These are phyloP conservation scores for Xerocomus brunneocitrinus DNA, from an alignment of 768 basidiomycete genomes.

Conservation along the genomic window DNA sequence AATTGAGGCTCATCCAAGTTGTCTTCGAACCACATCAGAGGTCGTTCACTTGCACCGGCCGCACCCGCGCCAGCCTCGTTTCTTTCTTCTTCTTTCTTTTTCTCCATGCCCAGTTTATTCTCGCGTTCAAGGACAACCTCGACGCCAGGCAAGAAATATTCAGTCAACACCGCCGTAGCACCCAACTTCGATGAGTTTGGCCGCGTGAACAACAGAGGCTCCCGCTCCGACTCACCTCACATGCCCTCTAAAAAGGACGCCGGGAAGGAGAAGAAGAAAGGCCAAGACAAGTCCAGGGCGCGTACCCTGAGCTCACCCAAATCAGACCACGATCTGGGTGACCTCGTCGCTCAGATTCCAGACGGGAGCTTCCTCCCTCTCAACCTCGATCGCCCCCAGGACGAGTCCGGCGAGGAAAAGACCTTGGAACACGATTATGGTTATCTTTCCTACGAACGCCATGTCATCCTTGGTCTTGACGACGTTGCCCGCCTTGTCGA, in stretches of 20 bases:
- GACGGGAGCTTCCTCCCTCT: conserved; percentile 54
- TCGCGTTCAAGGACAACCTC: conserved; percentile 65
- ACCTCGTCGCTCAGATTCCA: conserved; percentile 37
- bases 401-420: conserved; percentile 36
- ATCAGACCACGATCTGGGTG: conserved; percentile 30
- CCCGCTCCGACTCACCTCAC: conserved; percentile 26
- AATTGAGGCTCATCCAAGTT: conserved; percentile 14
- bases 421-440: conserved; percentile 55
- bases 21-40: conserved; percentile 14
- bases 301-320: conserved; percentile 41
- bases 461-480: conserved; percentile 73
- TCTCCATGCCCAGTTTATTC: conserved; percentile 69
- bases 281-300: conserved; percentile 30
- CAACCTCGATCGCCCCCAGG: conserved; percentile 45
- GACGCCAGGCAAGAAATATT: conserved; percentile 43
- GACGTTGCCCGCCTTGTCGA: conserved; percentile 70
- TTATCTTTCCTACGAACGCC: conserved; percentile 66
- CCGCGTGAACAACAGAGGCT: conserved; percentile 45
- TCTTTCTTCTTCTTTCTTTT: not conserved
- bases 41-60: conserved; percentile 11
- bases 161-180: conserved; percentile 6
- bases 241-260: conserved; percentile 45
- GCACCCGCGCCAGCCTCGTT: conserved; percentile 5
- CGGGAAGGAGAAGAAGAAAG: conserved; percentile 42
- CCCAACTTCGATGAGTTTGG: conserved; percentile 61